A percentile compares a stretch with the other conserved stretches of the same genome.
phyloP scores from a whole-genome alignment of 306 rosid genomes.

The Lupinus albus region DNA sequence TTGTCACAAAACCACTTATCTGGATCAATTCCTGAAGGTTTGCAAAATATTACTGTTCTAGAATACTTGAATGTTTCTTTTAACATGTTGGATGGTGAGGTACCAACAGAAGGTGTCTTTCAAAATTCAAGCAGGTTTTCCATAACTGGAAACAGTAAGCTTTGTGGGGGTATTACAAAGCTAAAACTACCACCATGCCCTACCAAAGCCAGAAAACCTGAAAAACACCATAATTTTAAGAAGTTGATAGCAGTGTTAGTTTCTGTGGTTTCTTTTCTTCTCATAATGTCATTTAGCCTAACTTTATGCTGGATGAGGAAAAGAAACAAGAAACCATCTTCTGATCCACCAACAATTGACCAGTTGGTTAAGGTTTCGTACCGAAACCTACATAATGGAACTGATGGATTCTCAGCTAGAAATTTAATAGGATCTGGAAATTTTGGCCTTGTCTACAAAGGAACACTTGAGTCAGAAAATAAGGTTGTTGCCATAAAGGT shows the following conservation, averaged over 20 bases:
- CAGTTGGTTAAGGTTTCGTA: conserved; percentile 12
- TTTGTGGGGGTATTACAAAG: neutral
- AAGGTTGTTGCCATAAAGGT: conserved; percentile 12
- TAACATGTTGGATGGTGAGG: conserved; percentile 12
- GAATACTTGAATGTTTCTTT: conserved; percentile 34
- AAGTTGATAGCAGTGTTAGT: neutral
- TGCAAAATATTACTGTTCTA: conserved; percentile 23
- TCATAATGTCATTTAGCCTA: neutral
- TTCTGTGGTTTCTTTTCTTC: conserved; percentile 19
- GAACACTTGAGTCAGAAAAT: neutral
- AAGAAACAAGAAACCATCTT: neutral
- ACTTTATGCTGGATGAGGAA: conserved; percentile 10
- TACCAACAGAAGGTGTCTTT: neutral
- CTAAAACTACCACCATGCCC: conserved; percentile 22
- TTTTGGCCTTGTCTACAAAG: neutral
- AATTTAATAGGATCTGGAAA: conserved; percentile 3
- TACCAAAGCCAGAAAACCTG: neutral
- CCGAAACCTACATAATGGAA: neutral
- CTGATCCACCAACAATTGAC: neutral
- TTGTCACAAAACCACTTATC: conserved; percentile 43
- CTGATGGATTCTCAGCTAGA: conserved; percentile 2
- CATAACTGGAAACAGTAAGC: neutral
- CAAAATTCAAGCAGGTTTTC: neutral
- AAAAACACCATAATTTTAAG: conserved; percentile 4
- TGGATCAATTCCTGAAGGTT: conserved; percentile 42